phyloP scores from a whole-genome alignment of 805 yeast genomes.

The Pichia membranifaciens region DNA sequence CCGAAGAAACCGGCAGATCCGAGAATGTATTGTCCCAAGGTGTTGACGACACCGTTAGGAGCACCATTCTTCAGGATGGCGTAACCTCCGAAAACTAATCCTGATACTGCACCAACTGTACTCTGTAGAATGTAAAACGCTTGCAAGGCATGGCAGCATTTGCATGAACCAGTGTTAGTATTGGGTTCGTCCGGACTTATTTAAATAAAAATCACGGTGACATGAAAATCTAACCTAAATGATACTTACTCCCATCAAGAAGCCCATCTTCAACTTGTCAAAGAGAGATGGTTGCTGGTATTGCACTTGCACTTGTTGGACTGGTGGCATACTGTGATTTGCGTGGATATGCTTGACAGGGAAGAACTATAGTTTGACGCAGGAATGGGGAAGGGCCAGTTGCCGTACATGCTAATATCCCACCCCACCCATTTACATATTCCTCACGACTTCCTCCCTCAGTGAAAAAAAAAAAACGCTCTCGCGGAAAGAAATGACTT shows the following conservation, averaged over 20 bases:
- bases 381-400: no score
- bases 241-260: constrained; percentile 77
- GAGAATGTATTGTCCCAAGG: constrained; percentile 91
- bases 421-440: no score
- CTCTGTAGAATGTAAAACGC: constrained; percentile 30
- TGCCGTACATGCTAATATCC: no score
- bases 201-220: not conserved
- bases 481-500: no score
- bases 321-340: constrained; percentile 57
- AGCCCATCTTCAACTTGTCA: constrained; percentile 98
- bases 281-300: constrained; percentile 72
- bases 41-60: constrained; percentile 96
- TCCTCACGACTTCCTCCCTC: not conserved
- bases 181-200: no score
- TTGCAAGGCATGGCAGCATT: no score
- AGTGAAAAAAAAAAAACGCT: not conserved
- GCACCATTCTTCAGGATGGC: constrained; percentile 90
- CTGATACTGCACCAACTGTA: constrained; percentile 89
- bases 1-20: constrained; percentile 98
- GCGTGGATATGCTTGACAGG: no score
- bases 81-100: constrained; percentile 90
- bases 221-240: no score
- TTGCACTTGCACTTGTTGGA: constrained; percentile 62
- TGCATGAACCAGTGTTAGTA: constrained; percentile 15
- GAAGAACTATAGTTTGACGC: no score